phyloP scores from a whole-genome alignment of 2,329 filamentous ascomycete genomes.

The Cladosporium halotolerans region DNA sequence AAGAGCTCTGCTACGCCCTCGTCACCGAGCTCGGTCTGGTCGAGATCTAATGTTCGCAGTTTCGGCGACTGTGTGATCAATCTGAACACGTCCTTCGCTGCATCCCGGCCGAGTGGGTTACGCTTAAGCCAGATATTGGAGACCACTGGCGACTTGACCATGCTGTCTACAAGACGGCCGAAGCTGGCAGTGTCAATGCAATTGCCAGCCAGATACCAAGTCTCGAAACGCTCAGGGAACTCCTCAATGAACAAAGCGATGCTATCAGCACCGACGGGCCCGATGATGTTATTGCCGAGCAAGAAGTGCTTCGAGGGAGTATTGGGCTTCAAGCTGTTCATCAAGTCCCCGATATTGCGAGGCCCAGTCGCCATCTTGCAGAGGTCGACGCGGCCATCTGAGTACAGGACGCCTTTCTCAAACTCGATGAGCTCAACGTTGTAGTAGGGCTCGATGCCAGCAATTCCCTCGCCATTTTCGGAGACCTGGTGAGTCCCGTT shows the following conservation, averaged over 20 bases:
- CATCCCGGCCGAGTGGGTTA: slow-evolving; percentile 43
- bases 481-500: slow-evolving; percentile 22
- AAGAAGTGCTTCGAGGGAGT: slow-evolving; percentile 47
- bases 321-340: slow-evolving; percentile 45
- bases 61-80: slow-evolving; percentile 40
- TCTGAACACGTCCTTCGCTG: slow-evolving; percentile 37
- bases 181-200: slow-evolving; percentile 44
- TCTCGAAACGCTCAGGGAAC: slow-evolving; percentile 45
- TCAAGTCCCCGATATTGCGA: slow-evolving; percentile 45
- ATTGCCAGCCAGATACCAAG: slow-evolving; percentile 52
- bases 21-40: slow-evolving; percentile 48
- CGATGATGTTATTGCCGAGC: slow-evolving; percentile 51
- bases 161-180: slow-evolving; percentile 39
- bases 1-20: slow-evolving; percentile 43
- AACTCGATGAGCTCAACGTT: slow-evolving; percentile 32
- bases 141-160: slow-evolving; percentile 39
- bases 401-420: slow-evolving; percentile 41
- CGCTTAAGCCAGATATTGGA: slow-evolving; percentile 51
- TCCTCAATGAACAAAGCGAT: slow-evolving; percentile 43
- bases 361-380: slow-evolving; percentile 53
- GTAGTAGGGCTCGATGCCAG: slow-evolving; percentile 31
- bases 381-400: slow-evolving; percentile 49
- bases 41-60: slow-evolving; percentile 47
- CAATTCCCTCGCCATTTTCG: slow-evolving; percentile 15
- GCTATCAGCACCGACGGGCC: slow-evolving; percentile 41